Percentiles rank a stretch among this genome's conserved stretches.
Conservation (phyloP, 495 filamentous ascomycete genomes). For the Aspergillus coremiiformis region DNA sequence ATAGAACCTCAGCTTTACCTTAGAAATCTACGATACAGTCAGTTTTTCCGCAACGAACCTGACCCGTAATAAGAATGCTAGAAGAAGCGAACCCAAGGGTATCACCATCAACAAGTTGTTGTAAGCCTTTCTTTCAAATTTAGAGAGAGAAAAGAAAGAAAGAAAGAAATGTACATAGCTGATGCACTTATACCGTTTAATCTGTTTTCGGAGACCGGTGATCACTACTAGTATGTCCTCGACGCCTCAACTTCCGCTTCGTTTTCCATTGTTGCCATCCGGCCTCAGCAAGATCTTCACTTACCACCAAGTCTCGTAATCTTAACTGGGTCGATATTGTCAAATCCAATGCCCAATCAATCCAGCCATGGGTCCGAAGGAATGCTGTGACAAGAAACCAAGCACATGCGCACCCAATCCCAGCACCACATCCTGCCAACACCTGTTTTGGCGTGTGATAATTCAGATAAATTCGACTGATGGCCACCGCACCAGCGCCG, state of each 20-base stretch:
- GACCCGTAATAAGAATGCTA: background rate
- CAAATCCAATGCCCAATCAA: slow-evolving; percentile 66
- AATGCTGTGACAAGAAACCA: slow-evolving; percentile 72
- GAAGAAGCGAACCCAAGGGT: background rate
- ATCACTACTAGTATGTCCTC: slow-evolving; percentile 14
- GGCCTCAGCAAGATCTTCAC: slow-evolving; percentile 83
- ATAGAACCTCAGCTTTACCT: too few relatives aligned
- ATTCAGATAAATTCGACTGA: slow-evolving; percentile 78
- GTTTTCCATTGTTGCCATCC: slow-evolving; percentile 91
- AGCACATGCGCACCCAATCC: slow-evolving; percentile 57
- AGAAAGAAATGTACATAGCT: background rate
- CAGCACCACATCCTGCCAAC: slow-evolving; percentile 65
- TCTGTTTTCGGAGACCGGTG: slow-evolving; percentile 22
- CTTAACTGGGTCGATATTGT: slow-evolving; percentile 58
- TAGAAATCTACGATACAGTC: too few relatives aligned
- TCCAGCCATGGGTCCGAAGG: slow-evolving; percentile 52
- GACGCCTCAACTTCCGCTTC: slow-evolving; percentile 35
- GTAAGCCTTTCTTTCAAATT: background rate
- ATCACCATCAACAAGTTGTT: background rate
- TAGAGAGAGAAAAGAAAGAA: too few relatives aligned
- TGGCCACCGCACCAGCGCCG: slow-evolving; percentile 63
- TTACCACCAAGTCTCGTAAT: slow-evolving; percentile 75
- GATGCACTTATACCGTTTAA: slow-evolving; percentile 12
- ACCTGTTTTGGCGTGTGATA: slow-evolving; percentile 93
- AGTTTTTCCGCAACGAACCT: too few relatives aligned